Percentiles rank a stretch among this genome's conserved stretches.
Evolutionary conservation across 2,329 filamentous ascomycete genomes (phyloP).

Genomic region (Phialocephala subalpina): DNA sequence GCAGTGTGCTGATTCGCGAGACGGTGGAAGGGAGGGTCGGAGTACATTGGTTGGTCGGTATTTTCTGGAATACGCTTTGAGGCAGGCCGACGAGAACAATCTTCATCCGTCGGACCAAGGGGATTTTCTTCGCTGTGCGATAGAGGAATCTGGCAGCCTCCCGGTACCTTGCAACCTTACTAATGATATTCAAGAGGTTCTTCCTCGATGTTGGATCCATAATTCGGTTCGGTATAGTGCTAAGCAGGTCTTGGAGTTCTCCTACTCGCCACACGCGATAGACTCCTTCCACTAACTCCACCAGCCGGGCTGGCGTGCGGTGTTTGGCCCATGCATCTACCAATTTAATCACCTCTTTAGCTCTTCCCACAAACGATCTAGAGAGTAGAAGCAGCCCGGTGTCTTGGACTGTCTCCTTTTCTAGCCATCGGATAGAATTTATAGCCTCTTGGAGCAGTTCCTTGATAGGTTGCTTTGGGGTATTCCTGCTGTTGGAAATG

Average conservation of each 20-base stretch:
- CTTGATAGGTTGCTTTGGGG: slow-evolving; percentile 22
- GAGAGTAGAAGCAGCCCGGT: slow-evolving; percentile 10
- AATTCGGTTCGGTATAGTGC: slow-evolving; percentile 22
- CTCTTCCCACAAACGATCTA: slow-evolving; percentile 21
- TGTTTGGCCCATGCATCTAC: slow-evolving; percentile 25
- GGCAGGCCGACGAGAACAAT: slow-evolving; percentile 18
- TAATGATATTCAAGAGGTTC: slow-evolving; percentile 22
- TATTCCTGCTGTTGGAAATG: slow-evolving; percentile 14
- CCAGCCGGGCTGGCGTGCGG: slow-evolving; percentile 19
- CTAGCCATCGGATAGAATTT: slow-evolving; percentile 17
- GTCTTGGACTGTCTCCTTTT: slow-evolving; percentile 13
- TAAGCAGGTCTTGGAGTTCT: slow-evolving; percentile 19
- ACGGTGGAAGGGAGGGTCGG: slow-evolving; percentile 16
- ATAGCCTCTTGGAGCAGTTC: slow-evolving; percentile 24
- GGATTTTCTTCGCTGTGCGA: slow-evolving; percentile 19
- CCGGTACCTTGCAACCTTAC: slow-evolving; percentile 20
- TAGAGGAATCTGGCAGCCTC: slow-evolving; percentile 21
- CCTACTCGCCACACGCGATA: slow-evolving; percentile 22
- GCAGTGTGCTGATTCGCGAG: slow-evolving; percentile 17
- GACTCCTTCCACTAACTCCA: slow-evolving; percentile 21
- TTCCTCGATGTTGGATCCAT: slow-evolving; percentile 23
- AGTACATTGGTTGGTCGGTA: slow-evolving; percentile 5
- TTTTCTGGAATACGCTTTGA: slow-evolving; percentile 20
- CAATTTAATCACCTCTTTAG: slow-evolving; percentile 23
- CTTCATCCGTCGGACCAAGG: slow-evolving; percentile 21